These are phyloP conservation scores for Begonia peltatifolia DNA, from an alignment of 306 rosid species.

Conservation along the genomic window DNA sequence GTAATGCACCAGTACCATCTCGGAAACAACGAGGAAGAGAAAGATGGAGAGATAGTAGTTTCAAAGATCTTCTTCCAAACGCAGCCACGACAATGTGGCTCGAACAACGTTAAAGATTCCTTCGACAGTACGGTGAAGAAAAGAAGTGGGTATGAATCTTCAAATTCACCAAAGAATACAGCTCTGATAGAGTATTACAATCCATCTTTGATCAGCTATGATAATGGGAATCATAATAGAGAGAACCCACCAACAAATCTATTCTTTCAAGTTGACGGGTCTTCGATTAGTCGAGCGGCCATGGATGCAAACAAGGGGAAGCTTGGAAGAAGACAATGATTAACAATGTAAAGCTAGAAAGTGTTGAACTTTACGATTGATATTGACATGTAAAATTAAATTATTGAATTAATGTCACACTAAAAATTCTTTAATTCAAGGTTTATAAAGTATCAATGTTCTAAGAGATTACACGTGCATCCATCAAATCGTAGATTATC, in stretches of 20 bases:
- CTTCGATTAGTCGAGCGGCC: slow-evolving; percentile 34
- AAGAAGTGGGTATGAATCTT: neutral
- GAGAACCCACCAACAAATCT: slow-evolving; percentile 44
- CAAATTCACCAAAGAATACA: neutral
- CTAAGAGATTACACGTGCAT: no score
- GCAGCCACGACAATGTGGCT: slow-evolving; percentile 60
- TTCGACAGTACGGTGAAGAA: neutral
- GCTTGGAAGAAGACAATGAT: slow-evolving; percentile 22
- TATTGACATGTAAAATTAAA: neutral
- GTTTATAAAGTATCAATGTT: no score
- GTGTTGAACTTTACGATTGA: slow-evolving; percentile 3
- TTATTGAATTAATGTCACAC: neutral
- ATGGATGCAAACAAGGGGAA: slow-evolving; percentile 45
- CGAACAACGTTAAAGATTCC: slow-evolving; percentile 25
- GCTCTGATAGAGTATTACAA: neutral
- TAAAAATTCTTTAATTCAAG: no score
- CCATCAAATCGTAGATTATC: no score
- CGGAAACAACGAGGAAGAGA: slow-evolving; percentile 74
- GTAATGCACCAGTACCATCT: slow-evolving; percentile 96
- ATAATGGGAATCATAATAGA: slow-evolving; percentile 21
- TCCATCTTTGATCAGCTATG: slow-evolving; percentile 26
- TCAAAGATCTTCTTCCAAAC: slow-evolving; percentile 88
- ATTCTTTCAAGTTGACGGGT: slow-evolving; percentile 46
- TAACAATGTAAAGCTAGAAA: slow-evolving; percentile 18
- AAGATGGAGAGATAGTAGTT: slow-evolving; percentile 67